Evolutionary conservation across 495 filamentous ascomycete species (phyloP), one percentile per base, ranked within the genome.

Genomic region (Neurospora sp.): DNA sequence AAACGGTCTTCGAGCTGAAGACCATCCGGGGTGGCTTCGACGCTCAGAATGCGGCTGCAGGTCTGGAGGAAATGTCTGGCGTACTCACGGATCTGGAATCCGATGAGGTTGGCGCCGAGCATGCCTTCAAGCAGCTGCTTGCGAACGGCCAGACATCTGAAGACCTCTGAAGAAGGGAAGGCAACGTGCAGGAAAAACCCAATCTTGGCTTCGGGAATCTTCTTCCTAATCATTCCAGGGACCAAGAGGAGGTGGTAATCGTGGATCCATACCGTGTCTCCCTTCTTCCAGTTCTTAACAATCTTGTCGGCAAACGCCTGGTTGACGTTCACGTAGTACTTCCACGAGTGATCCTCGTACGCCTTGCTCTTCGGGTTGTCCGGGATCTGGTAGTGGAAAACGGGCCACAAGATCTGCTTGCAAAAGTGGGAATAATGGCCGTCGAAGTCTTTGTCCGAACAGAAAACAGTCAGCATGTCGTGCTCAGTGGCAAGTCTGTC

Each of bases 361-460:
- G 94, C 94, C 83, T 97, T 97, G 88, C 93, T 97, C 85, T 97
- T 97, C 12, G 94, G 94, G 79, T 96, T 94, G 79, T 97, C 94
- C 3, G 94, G 94, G 73, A 97, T 96, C 80, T 96, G 93, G 80
- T 98, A 97, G 81, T 98, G 94, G 80, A 97, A 96, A 42, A 97
- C 93, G 8, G 92, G 92, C 92, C 92, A 94, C 27, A 95, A 86
- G 68, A 94, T 92, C 78, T 93, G 89, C 79, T 97, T 97, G 87
- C 93, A 97, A 75, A 94, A 97, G 81, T 97, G 94, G 12, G 89
- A 88, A 77, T 98, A 98, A 81, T 97, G 93, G 4, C 94, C 93
- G 76, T 97, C 92, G 65, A 97, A 93, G 78, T 97, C 94, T 74
- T 88, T 91, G 79, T 98, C 94, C 44, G 89, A 92, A 76, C 92